A percentile compares a stretch with the other conserved stretches of the same genome.
phyloP scores from a whole-genome alignment of 2,329 filamentous ascomycete species.

The Hysterium pulicare region DNA sequence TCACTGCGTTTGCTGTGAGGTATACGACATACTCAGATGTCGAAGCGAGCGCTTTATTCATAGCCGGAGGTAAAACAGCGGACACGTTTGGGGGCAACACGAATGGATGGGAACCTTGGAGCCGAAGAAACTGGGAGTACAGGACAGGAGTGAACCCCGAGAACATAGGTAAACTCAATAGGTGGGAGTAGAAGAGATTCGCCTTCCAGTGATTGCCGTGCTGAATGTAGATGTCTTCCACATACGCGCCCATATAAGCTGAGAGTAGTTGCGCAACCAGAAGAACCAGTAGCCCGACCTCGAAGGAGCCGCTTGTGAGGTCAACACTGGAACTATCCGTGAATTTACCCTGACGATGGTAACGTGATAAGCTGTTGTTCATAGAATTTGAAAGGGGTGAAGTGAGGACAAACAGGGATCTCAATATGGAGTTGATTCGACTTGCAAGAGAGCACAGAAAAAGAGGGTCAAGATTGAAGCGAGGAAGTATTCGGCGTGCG shows the following conservation, averaged over 20 bases:
- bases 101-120: conserved; percentile 63
- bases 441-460: too few relatives aligned
- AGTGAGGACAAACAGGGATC: neutral
- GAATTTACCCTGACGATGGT: conserved; percentile 38
- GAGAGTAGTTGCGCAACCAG: conserved; percentile 86
- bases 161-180: conserved; percentile 74
- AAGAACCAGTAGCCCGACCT: conserved; percentile 74
- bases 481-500: too few relatives aligned
- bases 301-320: conserved; percentile 48
- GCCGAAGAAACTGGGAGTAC: conserved; percentile 58
- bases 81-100: conserved; percentile 32
- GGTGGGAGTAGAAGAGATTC: conserved; percentile 88
- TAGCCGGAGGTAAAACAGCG: conserved; percentile 22
- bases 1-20: conserved; percentile 73
- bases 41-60: conserved; percentile 28
- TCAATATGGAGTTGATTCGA: too few relatives aligned
- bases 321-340: conserved; percentile 41
- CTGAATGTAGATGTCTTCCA: conserved; percentile 80
- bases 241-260: conserved; percentile 92
- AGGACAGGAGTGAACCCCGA: conserved; percentile 67
- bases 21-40: conserved; percentile 68
- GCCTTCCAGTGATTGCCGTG: conserved; percentile 93
- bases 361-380: neutral
- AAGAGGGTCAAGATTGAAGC: too few relatives aligned
- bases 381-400: conserved; percentile 7